Evolutionary conservation across 805 yeast genomes (phyloP).

Genomic region (Kuraishia ogatae): DNA sequence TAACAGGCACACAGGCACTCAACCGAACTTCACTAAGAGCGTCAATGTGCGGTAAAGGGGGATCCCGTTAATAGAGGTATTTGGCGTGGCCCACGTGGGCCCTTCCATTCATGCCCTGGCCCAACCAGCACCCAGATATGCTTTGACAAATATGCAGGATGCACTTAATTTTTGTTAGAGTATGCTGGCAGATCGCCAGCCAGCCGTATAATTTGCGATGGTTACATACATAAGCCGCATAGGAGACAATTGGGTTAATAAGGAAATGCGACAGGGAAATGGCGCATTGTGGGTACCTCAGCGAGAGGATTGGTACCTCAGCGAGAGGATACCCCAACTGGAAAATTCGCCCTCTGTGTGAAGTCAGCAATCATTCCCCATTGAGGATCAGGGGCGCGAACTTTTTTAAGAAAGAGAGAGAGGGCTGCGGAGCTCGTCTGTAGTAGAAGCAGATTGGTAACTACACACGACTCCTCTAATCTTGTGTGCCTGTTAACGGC

Average conservation of each 20-base stretch:
- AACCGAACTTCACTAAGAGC: neutral
- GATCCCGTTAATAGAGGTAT: neutral
- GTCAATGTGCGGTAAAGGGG: neutral
- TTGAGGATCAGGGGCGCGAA: neutral
- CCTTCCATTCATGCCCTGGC: neutral
- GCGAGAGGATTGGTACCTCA: too few relatives aligned
- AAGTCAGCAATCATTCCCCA: neutral
- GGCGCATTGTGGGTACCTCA: neutral
- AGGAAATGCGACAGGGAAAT: neutral
- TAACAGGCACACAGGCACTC: neutral
- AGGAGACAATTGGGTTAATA: neutral
- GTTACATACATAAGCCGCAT: neutral
- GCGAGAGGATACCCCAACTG: neutral
- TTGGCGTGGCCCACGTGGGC: neutral
- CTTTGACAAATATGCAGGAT: neutral
- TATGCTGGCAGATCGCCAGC: neutral
- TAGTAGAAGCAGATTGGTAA: neutral
- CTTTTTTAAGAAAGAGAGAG: neutral
- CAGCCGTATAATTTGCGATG: neutral
- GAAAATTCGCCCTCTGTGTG: neutral
- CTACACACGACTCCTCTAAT: neutral
- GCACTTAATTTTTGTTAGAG: neutral
- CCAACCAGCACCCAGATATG: neutral
- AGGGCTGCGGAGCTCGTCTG: too few relatives aligned
- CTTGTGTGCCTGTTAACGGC: neutral